Conservation (phyloP, 495 filamentous ascomycete species). For the Apiosordaria backusii region DNA sequence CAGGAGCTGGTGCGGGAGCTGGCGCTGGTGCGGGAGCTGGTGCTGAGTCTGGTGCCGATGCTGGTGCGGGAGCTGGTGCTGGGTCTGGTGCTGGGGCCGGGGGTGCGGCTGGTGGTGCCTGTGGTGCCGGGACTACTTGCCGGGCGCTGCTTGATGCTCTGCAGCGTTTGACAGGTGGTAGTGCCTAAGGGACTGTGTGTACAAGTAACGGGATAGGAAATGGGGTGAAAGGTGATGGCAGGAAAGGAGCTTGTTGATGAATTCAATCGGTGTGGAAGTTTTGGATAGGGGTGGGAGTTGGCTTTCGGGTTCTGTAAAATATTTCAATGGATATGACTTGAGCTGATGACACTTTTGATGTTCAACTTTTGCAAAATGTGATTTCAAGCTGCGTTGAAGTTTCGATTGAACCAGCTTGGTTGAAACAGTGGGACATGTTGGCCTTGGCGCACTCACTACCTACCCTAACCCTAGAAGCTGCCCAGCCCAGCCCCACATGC, state of each 20-base stretch:
- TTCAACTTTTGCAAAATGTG: background rate
- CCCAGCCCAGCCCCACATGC: background rate
- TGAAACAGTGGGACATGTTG: no score
- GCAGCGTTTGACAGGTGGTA: slow-evolving; percentile 1
- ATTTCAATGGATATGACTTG: background rate
- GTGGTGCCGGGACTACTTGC: slow-evolving; percentile 12
- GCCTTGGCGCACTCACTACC: no score
- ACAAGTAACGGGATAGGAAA: background rate
- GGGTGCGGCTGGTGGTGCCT: slow-evolving; percentile 13
- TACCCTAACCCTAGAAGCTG: background rate
- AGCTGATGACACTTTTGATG: background rate
- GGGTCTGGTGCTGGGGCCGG: background rate
- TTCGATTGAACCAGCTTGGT: no score
- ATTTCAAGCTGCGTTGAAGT: no score
- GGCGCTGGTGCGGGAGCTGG: slow-evolving; percentile 10
- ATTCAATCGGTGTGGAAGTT: background rate
- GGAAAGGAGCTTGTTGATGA: background rate
- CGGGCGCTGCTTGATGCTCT: slow-evolving; percentile 14
- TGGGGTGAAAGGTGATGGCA: background rate
- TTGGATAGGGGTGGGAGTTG: background rate
- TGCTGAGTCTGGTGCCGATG: slow-evolving; percentile 16
- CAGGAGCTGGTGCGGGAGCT: slow-evolving; percentile 1
- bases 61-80: slow-evolving; percentile 13
- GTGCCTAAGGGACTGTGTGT: background rate
- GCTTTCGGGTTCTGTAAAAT: background rate